Percentiles rank a stretch among this genome's conserved stretches.
phyloP scores from a whole-genome alignment of 345 rosid species.

The Eucalyptus virginea region DNA sequence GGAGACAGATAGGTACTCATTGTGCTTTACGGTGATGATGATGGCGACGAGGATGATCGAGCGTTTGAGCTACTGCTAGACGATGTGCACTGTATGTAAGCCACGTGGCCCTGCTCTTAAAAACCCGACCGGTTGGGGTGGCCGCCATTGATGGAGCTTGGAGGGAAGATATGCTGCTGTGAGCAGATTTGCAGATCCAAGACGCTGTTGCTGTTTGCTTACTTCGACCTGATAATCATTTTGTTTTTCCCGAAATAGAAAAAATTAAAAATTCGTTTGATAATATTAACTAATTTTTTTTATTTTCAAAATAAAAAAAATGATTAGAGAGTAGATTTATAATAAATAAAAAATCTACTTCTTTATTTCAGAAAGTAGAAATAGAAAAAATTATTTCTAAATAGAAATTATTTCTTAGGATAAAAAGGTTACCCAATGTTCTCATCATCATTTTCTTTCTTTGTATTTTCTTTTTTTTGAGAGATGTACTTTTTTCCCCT shows the following conservation, averaged over 20 bases:
- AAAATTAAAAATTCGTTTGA: accelerated
- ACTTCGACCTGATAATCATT: background rate
- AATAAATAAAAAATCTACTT: too few relatives aligned
- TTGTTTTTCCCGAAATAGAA: background rate
- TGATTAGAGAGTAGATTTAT: too few relatives aligned
- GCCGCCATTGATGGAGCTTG: background rate
- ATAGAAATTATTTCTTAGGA: too few relatives aligned
- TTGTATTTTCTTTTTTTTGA: background rate
- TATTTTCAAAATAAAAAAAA: too few relatives aligned
- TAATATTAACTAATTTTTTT: too few relatives aligned
- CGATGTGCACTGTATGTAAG: background rate
- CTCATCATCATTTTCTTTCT: too few relatives aligned
- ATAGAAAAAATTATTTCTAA: too few relatives aligned
- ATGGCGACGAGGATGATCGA: background rate
- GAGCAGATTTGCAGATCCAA: background rate
- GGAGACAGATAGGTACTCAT: background rate
- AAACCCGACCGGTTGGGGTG: background rate
- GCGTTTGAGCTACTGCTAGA: background rate
- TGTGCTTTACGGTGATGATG: background rate
- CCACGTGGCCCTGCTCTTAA: background rate
- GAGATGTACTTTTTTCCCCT: background rate
- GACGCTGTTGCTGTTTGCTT: background rate
- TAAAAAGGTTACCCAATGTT: accelerated
- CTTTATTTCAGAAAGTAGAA: too few relatives aligned
- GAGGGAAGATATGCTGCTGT: background rate